Base-by-base conservation (phyloP, 2,329 filamentous ascomycete genomes). In the Rosellinia necatrix region DNA sequence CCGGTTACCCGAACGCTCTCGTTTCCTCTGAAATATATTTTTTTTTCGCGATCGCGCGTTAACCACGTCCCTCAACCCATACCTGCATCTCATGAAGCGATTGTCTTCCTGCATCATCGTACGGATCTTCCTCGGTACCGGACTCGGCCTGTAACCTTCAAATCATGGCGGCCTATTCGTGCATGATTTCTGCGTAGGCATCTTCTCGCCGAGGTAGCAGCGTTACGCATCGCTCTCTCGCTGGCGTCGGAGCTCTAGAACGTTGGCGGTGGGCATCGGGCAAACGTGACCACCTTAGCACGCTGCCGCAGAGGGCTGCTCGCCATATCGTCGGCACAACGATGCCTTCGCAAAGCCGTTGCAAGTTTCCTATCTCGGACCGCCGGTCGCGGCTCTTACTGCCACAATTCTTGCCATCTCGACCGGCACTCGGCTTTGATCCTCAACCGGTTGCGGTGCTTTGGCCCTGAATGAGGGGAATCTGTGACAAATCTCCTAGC, bases 401-500 rank as follows among this genome's bases (percentile, higher is more conserved):
- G 47, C 9, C 13, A 10, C 9, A 13, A 37, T 21, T 34, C 3
- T 34, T 17, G 22, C 27, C 46, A 34, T 19, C 24, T 2, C 27
- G 32, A 25, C 50, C 40, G 25, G 8, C n/a, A 24, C 13, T 37
- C 12, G n/a, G 15, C 22, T 19, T 38, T 13, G 40, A 44, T 24
- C 37, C 42, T 32, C 3, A 35, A 12, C 37, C 24, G 15, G 22
- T 22, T n/a, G 12, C 17, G 30, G 25, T 41, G 9, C 29, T 43
- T 44, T n/a, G 21, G 3, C 10, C 7, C 21, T 25, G n/a, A 29
- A 41, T 40, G n/a, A 46, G 41, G 47, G 37, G 53, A 13, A 30
- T 13, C 8, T 53, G 34, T 53, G 55, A 53, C 44, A 58, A 44
- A 49, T 46, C 25, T 40, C 21, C 32, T n/a, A 32, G 37, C 6